Percentiles rank a stretch among this genome's conserved stretches.
Conservation (phyloP, 257 asterid species). For the Primulina eburnea region DNA sequence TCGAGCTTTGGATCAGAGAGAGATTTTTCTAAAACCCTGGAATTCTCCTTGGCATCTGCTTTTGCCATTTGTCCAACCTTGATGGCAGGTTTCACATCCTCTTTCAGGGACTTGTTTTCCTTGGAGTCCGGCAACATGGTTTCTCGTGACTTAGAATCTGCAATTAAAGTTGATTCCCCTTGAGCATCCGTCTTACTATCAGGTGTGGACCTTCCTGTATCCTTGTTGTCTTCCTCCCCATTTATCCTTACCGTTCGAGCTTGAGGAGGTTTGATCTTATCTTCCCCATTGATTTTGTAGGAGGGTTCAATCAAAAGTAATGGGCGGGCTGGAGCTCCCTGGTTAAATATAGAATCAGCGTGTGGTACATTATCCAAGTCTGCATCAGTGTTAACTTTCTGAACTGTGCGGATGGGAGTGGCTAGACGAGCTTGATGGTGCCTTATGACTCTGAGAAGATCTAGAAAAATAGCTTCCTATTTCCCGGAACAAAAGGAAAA, state of each 20-base stretch:
- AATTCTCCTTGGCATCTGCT: conserved; percentile 41
- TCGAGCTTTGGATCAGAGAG: conserved; percentile 41
- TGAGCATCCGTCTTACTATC: conserved; percentile 48
- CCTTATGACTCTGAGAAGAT: conserved; percentile 88
- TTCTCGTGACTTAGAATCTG: conserved; percentile 50
- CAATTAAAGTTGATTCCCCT: conserved; percentile 34
- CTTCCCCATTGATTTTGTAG: conserved; percentile 76
- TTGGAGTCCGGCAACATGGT: conserved; percentile 31
- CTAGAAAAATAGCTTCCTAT: conserved; percentile 86
- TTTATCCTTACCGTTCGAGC: conserved; percentile 46
- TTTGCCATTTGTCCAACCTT: conserved; percentile 40
- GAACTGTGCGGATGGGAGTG: conserved; percentile 97
- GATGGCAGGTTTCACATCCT: conserved; percentile 42
- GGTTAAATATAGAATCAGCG: conserved; percentile 55
- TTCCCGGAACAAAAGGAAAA: conserved; percentile 23
- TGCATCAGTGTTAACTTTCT: conserved; percentile 71
- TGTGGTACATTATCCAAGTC: conserved; percentile 77
- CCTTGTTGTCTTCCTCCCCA: conserved; percentile 60
- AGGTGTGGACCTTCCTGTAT: conserved; percentile 37
- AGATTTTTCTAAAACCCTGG: conserved; percentile 32
- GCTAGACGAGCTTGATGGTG: conserved; percentile 97
- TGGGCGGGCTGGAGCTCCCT: conserved; percentile 60
- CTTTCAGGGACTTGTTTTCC: conserved; percentile 37
- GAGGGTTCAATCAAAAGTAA: conserved; percentile 70
- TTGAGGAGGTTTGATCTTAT: conserved; percentile 52